phyloP scores from a whole-genome alignment of 2,329 filamentous ascomycete genomes.

The Monilinia vaccinii-corymbosi region DNA sequence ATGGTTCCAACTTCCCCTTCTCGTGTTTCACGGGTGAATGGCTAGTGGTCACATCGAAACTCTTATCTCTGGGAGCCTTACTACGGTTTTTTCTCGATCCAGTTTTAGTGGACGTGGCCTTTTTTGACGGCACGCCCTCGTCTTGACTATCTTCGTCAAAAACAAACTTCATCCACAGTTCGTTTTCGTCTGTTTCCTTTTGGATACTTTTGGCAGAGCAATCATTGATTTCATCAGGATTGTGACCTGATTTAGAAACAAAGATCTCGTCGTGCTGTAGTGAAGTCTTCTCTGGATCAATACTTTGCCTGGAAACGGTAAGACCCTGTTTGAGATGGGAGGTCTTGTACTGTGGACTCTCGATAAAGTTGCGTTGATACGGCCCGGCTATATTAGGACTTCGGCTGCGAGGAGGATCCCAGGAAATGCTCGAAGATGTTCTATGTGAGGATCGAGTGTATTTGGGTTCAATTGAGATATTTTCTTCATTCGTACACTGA shows the following conservation, averaged over 20 bases:
- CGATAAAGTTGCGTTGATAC: background rate
- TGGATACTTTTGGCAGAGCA: background rate
- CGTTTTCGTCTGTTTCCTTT: background rate
- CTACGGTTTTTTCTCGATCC: background rate
- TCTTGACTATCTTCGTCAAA: background rate
- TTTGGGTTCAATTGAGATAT: background rate
- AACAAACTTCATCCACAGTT: constrained; percentile 11
- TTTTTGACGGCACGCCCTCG: background rate
- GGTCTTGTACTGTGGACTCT: too few species aligned
- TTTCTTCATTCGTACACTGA: background rate
- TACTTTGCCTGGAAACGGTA: background rate
- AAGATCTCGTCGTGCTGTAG: background rate
- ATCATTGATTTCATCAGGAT: background rate
- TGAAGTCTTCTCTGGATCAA: background rate
- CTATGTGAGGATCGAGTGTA: background rate
- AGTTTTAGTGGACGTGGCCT: background rate
- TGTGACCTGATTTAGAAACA: background rate
- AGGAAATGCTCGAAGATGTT: constrained; percentile 5
- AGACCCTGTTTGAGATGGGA: too few species aligned
- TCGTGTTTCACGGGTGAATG: background rate
- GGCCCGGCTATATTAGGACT: background rate
- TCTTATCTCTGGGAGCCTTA: background rate
- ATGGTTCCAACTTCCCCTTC: background rate
- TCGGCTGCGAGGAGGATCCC: background rate
- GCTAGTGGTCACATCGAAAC: background rate